Evolutionary conservation across 2,329 filamentous ascomycete species (phyloP).

Genomic region (Fonsecaea multimorphosa): DNA sequence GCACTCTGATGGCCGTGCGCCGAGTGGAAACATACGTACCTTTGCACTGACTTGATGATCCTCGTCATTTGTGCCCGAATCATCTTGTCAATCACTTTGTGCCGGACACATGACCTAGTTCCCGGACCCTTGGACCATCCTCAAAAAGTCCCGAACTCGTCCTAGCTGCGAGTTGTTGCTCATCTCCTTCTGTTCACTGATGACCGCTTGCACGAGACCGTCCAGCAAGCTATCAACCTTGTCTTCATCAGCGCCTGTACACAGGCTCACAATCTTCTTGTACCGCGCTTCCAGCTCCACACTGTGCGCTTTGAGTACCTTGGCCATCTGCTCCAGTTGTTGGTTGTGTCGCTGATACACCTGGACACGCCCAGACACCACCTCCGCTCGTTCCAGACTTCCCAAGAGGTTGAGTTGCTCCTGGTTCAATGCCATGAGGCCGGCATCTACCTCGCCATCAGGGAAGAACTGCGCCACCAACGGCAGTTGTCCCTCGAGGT

Average conservation of each 20-base stretch:
- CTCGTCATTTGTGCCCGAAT: background rate
- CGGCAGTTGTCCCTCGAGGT: conserved; percentile 46
- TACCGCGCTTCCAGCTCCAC: conserved; percentile 87
- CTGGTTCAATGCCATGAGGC: conserved; percentile 46
- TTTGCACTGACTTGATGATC: too few relatives aligned
- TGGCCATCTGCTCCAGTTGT: conserved; percentile 70
- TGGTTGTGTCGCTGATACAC: conserved; percentile 74
- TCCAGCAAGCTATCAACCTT: conserved; percentile 82
- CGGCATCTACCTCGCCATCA: conserved; percentile 48
- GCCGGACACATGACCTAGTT: conserved; percentile 25
- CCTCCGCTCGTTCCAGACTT: conserved; percentile 63
- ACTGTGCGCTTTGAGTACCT: conserved; percentile 75
- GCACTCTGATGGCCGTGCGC: background rate
- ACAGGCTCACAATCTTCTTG: conserved; percentile 83
- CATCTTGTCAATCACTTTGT: background rate
- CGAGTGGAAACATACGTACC: background rate
- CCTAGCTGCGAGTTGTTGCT: conserved; percentile 73
- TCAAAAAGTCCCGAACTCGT: conserved; percentile 77
- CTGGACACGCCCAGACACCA: conserved; percentile 71
- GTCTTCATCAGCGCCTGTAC: conserved; percentile 77
- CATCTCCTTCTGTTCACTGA: conserved; percentile 61
- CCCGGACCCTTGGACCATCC: conserved; percentile 70
- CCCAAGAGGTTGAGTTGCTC: conserved; percentile 53
- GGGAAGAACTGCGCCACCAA: conserved; percentile 48
- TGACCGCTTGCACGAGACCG: conserved; percentile 78